These are phyloP conservation scores for Yueomyces sp. DNA, from an alignment of 805 yeast species.

Conservation along the genomic window DNA sequence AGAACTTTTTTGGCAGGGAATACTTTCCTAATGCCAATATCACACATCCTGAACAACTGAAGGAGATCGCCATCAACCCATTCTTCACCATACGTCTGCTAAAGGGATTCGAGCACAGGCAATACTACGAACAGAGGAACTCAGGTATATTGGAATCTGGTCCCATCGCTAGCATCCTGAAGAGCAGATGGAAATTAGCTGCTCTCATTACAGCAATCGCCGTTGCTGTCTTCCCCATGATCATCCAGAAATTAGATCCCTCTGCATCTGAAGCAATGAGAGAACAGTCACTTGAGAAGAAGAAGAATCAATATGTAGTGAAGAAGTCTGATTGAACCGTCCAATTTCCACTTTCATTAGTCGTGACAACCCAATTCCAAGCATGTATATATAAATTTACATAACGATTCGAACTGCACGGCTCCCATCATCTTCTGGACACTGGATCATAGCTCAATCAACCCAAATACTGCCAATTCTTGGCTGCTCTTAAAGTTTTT, in stretches of 20 bases:
- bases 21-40: constrained; percentile 21
- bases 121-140: constrained; percentile 23
- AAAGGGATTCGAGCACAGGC: constrained; percentile 6
- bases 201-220: constrained; percentile 18
- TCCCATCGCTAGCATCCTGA: constrained; percentile 24
- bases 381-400: too few species aligned
- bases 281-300: constrained; percentile 17
- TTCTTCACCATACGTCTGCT: constrained; percentile 14
- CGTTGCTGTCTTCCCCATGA: constrained; percentile 20
- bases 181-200: constrained; percentile 27
- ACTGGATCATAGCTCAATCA: too few species aligned
- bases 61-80: constrained; percentile 9
- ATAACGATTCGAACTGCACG: too few species aligned
- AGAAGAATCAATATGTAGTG: constrained; percentile 12
- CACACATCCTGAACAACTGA: constrained; percentile 18
- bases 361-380: too few species aligned
- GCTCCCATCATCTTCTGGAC: too few species aligned
- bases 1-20: constrained; percentile 22
- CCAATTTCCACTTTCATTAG: too few species aligned
- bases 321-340: neutral
- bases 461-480: too few species aligned
- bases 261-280: constrained; percentile 26
- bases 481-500: too few species aligned
- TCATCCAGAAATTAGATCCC: constrained; percentile 30
- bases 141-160: constrained; percentile 25